phyloP scores from a whole-genome alignment of 306 rosid genomes.

The Casuarina equisetifolia region DNA sequence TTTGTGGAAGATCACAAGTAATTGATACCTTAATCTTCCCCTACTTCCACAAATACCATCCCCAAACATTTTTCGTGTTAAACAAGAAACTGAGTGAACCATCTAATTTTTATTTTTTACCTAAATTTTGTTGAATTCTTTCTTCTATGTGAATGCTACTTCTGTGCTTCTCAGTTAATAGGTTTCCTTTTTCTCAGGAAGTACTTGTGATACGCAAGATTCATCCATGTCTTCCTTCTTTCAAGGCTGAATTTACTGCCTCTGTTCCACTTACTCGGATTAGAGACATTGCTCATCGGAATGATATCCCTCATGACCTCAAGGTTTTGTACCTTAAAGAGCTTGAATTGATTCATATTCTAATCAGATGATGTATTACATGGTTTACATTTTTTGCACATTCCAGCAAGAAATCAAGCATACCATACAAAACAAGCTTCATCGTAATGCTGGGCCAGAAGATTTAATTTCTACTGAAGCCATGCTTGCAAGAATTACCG shows the following conservation, averaged over 20 bases:
- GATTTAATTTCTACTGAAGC: conserved; percentile 96
- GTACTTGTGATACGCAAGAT: conserved; percentile 75
- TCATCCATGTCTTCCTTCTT: conserved; percentile 96
- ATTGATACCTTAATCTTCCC: neutral
- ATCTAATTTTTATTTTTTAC: neutral
- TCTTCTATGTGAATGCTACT: conserved; percentile 12
- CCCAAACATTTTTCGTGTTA: neutral
- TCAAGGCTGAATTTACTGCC: conserved; percentile 97
- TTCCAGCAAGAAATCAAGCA: conserved; percentile 89
- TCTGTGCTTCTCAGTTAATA: conserved; percentile 25
- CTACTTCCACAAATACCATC: neutral
- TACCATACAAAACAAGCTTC: conserved; percentile 99
- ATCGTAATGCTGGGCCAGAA: conserved; percentile 97
- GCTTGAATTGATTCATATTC: conserved; percentile 21
- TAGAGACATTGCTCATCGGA: conserved; percentile 97
- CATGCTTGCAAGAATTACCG: conserved; percentile 86
- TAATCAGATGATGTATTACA: conserved; percentile 26
- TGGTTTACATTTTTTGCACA: conserved; percentile 25
- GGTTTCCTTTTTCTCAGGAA: conserved; percentile 56
- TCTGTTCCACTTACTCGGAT: conserved; percentile 96
- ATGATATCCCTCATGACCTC: conserved; percentile 92
- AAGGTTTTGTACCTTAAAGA: conserved; percentile 54
- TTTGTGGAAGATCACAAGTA: neutral
- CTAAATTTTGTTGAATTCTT: neutral
- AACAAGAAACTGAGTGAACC: neutral